phyloP scores from a whole-genome alignment of 441 rosid genomes.

The Dalechampia spathulata region DNA sequence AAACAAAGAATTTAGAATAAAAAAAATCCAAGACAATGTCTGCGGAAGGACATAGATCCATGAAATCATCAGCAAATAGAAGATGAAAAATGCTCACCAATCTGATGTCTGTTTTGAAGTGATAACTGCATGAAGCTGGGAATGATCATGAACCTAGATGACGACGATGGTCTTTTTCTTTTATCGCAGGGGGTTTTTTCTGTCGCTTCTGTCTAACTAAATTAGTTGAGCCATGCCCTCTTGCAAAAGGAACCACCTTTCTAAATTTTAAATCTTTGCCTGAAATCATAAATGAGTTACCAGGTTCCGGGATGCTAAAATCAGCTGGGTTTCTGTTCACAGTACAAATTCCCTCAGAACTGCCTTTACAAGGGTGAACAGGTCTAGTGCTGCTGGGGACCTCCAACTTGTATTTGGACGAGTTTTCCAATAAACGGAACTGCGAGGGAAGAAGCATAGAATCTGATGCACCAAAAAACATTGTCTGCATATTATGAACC shows the following conservation, averaged over 20 bases:
- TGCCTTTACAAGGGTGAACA: constrained; percentile 29
- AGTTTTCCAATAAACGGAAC: constrained; percentile 26
- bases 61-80: neutral
- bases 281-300: constrained; percentile 59
- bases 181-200: constrained; percentile 39
- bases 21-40: neutral
- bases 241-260: constrained; percentile 27
- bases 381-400: constrained; percentile 20
- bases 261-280: constrained; percentile 49
- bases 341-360: constrained; percentile 39
- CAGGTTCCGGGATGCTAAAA: constrained; percentile 61
- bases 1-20: neutral
- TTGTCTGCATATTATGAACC: constrained; percentile 27
- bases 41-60: neutral
- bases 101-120: constrained; percentile 2
- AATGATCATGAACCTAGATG: constrained; percentile 17
- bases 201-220: constrained; percentile 42
- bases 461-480: constrained; percentile 37
- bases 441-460: constrained; percentile 36
- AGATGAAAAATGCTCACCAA: neutral
- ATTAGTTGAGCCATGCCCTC: constrained; percentile 25
- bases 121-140: constrained; percentile 29
- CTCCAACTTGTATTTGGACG: constrained; percentile 31
- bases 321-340: constrained; percentile 92
- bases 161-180: constrained; percentile 31